Conservation (phyloP, 345 rosid genomes). For the Physaria fendleri region DNA sequence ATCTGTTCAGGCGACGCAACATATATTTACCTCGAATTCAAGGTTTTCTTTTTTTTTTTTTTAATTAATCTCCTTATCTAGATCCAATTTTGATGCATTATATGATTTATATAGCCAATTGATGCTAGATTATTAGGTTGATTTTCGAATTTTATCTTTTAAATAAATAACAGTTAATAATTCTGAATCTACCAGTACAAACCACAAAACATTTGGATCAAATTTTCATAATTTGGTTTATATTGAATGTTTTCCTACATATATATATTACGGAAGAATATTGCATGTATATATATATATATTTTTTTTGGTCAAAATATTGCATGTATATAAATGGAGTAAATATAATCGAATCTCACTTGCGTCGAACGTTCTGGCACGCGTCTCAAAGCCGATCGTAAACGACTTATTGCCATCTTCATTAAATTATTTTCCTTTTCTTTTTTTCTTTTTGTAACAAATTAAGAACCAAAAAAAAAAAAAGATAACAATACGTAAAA, state of each 20-base stretch:
- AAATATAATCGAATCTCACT: slow-evolving; percentile 21
- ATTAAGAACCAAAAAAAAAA: neutral
- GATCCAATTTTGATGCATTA: neutral
- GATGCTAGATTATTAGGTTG: too few relatives aligned
- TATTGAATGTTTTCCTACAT: neutral
- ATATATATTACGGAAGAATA: neutral
- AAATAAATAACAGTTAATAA: neutral
- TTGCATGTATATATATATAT: neutral
- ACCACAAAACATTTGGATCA: neutral
- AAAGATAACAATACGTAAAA: neutral
- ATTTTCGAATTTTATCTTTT: neutral
- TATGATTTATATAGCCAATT: too few relatives aligned
- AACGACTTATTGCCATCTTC: slow-evolving; percentile 27
- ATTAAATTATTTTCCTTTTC: neutral
- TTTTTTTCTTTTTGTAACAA: neutral
- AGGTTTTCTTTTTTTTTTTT: neutral
- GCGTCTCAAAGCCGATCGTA: slow-evolving; percentile 21
- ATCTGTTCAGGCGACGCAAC: slow-evolving; percentile 21
- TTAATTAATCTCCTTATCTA: neutral
- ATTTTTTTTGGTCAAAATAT: too few relatives aligned
- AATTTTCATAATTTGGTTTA: neutral
- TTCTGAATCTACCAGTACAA: neutral
- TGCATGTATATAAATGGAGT: neutral
- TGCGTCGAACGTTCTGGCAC: slow-evolving; percentile 26
- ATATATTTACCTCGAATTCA: neutral